Evolutionary conservation across 495 filamentous ascomycete species (phyloP), one percentile per base, ranked within the genome.

Genomic region (Oleoguttula mirabilis): DNA sequence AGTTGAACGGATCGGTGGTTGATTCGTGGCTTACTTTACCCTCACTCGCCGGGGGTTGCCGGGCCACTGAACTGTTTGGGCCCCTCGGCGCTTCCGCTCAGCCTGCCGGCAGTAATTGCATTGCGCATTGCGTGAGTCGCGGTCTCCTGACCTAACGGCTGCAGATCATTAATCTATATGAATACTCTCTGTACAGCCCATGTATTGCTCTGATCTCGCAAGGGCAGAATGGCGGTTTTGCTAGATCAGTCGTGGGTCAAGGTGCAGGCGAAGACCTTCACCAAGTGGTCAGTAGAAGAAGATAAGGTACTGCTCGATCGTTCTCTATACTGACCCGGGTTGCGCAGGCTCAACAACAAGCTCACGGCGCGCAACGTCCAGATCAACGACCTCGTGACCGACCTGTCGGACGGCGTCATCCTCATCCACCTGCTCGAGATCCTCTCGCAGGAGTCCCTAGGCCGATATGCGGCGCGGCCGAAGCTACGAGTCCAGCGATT

Each of bases 341-440:
- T 15, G 33, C 45, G 19, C 56, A 90, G 85, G 90, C 76, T 98
- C 40, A 98, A 98, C 61, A 88, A 84, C 46, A 96, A 96, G 69
- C 62, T 96, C 49, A 79, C 82, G 57, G 71, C 69, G 33, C 74
- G 88, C 43, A 68, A 77, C 32, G 57, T 94, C 33, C 65, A 70
- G 30, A 82, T 94, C 48, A 80, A 82, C 49, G 84, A 95, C 55
- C 63, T 98, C 45, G 80, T 88, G 41, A 69, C 73, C 36, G 90
- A 95, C 62, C 74, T 98, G 35, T 87, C 84, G 54, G 88, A 94
- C 66, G 90, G 90, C 36, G 87, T 94, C 68, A 73, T 86, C 28
- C 79, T 98, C 52, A 88, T 98, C 60, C 90, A 98, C 62, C 73
- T 98, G 32, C 82, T 98, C 54, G 90, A 98, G 66, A 87, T 92